A percentile compares a stretch with the other conserved stretches of the same genome.
phyloP scores from a whole-genome alignment of 169 alveolate species.

The Cryptosporidium bovis region DNA sequence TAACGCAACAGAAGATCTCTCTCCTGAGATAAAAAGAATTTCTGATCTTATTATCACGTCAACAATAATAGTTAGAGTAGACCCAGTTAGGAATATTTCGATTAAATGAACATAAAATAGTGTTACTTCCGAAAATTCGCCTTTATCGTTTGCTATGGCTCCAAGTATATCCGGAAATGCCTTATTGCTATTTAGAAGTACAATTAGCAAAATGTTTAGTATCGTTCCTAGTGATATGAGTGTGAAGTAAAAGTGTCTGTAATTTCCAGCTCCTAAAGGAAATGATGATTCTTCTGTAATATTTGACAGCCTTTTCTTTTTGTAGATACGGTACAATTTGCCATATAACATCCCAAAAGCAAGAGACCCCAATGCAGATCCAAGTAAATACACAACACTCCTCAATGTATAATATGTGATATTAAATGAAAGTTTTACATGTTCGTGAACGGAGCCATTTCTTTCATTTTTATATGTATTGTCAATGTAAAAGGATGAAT shows the following conservation, averaged over 20 bases:
- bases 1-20: neutral
- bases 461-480: neutral
- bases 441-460: too few relatives aligned
- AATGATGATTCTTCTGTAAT: neutral
- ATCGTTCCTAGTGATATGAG: neutral
- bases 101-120: neutral
- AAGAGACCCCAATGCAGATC: slow-evolving; percentile 69
- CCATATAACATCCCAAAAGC: slow-evolving; percentile 18
- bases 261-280: slow-evolving; percentile 11
- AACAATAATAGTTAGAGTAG: neutral
- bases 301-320: neutral
- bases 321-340: neutral
- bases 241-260: slow-evolving; percentile 6
- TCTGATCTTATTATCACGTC: slow-evolving; percentile 43
- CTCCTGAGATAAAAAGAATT: neutral
- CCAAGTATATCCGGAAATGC: too few relatives aligned
- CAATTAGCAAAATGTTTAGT: too few relatives aligned
- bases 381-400: slow-evolving; percentile 35
- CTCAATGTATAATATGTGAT: slow-evolving; percentile 17
- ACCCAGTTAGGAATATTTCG: slow-evolving; percentile 34
- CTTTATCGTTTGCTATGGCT: too few relatives aligned
- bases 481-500: slow-evolving; percentile 29
- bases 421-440: slow-evolving; percentile 2
- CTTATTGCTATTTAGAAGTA: too few relatives aligned
- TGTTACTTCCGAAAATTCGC: too few relatives aligned